Conservation (phyloP, 176 grass and related monocot genomes). For the Chrysopogon serrulatus region DNA sequence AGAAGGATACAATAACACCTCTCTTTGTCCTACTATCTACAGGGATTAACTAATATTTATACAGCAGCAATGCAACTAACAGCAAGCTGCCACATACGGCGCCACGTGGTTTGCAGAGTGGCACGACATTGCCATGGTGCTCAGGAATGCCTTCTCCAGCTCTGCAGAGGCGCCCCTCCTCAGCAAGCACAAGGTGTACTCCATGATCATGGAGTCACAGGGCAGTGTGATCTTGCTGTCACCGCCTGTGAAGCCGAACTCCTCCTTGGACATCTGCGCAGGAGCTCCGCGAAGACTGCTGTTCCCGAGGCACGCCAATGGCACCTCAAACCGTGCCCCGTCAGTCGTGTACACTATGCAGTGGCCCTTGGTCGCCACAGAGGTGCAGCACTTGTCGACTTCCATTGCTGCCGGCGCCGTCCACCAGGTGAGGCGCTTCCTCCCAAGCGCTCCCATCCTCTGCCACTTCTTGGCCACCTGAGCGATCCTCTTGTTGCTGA, state of each 20-base stretch:
- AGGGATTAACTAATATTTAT: neutral
- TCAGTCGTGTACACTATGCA: slow-evolving; percentile 41
- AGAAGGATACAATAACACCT: neutral
- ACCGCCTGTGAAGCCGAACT: slow-evolving; percentile 38
- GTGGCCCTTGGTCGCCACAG: slow-evolving; percentile 40
- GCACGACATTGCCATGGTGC: neutral
- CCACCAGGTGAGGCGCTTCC: neutral
- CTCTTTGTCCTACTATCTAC: neutral
- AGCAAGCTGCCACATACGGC: neutral
- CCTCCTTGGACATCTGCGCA: slow-evolving; percentile 40
- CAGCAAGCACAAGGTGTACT: slow-evolving; percentile 34
- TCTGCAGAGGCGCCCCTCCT: neutral
- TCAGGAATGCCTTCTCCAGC: slow-evolving; percentile 2
- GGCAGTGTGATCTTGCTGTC: slow-evolving; percentile 51
- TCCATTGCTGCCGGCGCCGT: neutral
- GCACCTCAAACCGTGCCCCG: slow-evolving; percentile 45
- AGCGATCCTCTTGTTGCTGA: slow-evolving; percentile 41
- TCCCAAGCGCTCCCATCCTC: slow-evolving; percentile 21
- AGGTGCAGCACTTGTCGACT: neutral
- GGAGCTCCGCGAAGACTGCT: slow-evolving; percentile 28
- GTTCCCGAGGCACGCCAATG: slow-evolving; percentile 40
- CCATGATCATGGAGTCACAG: slow-evolving; percentile 36
- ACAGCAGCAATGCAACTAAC: neutral
- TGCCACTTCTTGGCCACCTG: slow-evolving; percentile 55
- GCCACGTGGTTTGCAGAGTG: neutral